Conservation (phyloP, 345 rosid genomes). For the Iberis pinnata region DNA sequence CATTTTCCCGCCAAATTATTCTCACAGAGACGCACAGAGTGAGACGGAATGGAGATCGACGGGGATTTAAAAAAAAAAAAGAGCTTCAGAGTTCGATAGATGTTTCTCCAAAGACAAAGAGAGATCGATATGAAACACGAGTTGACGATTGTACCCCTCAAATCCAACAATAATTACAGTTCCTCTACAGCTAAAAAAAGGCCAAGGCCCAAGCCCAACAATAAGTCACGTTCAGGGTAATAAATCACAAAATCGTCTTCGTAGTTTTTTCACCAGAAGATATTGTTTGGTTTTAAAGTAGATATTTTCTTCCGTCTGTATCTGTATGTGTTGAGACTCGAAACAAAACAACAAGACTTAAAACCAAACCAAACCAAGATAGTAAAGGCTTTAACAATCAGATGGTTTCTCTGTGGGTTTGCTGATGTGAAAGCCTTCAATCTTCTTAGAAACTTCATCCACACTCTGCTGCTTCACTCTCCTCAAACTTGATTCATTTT, state of each 20-base stretch:
- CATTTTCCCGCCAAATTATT: constrained; percentile 40
- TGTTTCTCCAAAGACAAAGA: constrained; percentile 1
- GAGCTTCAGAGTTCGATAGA: constrained; percentile 19
- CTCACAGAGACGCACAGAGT: background rate
- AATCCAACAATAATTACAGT: constrained; percentile 2
- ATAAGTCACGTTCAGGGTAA: background rate
- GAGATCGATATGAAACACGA: constrained; percentile 5
- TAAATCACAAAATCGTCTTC: background rate
- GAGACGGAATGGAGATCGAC: constrained; percentile 3
- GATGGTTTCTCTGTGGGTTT: constrained; percentile 29
- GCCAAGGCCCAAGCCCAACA: constrained; percentile 29
- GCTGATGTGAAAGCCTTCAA: constrained; percentile 40
- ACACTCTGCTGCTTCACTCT: constrained; percentile 38
- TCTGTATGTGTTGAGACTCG: too few species aligned
- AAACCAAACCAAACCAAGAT: constrained; percentile 7
- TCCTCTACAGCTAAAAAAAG: background rate
- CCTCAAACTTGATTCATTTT: constrained; percentile 31
- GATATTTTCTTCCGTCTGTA: too few species aligned
- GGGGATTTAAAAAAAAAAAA: background rate
- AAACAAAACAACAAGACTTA: constrained; percentile 27
- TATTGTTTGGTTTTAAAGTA: too few species aligned
- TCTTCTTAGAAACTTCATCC: constrained; percentile 40
- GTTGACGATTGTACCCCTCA: constrained; percentile 22
- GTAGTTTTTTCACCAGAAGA: too few species aligned
- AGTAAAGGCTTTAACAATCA: constrained; percentile 2